Conservation (phyloP, 139 green algal species). For the Eudorina sp. region DNA sequence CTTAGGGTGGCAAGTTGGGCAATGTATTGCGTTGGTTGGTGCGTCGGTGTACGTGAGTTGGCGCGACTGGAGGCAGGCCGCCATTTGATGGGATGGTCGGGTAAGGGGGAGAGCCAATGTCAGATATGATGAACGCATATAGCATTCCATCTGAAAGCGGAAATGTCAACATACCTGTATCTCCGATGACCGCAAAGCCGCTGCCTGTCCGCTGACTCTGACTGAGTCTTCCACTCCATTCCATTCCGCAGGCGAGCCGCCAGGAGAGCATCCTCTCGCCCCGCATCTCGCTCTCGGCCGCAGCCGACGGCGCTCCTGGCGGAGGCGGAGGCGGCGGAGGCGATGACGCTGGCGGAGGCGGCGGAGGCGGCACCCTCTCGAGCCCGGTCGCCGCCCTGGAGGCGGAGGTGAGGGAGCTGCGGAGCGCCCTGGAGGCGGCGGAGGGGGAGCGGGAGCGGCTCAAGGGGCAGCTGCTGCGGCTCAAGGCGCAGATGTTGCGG, state of each 20-base stretch:
- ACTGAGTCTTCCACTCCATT: too few relatives aligned
- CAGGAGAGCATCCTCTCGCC: constrained; percentile 13
- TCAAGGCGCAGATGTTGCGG: constrained; percentile 73
- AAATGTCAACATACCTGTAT: too few relatives aligned
- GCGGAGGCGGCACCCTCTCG: background rate
- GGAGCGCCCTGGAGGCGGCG: constrained; percentile 26
- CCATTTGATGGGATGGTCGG: too few relatives aligned
- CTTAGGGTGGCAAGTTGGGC: too few relatives aligned
- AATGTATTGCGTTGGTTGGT: too few relatives aligned
- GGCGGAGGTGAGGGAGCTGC: constrained; percentile 45
- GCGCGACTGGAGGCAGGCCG: too few relatives aligned
- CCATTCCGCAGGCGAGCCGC: background rate
- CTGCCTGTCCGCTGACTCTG: too few relatives aligned
- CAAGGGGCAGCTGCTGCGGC: constrained; percentile 54
- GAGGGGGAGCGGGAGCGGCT: constrained; percentile 51
- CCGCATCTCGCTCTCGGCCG: background rate
- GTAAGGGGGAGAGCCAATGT: too few relatives aligned
- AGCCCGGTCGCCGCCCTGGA: constrained; percentile 16
- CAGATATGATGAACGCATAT: too few relatives aligned
- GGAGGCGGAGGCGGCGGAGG: background rate
- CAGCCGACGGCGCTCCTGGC: background rate
- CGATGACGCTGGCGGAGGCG: background rate
- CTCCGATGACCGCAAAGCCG: too few relatives aligned
- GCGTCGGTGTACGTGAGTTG: too few relatives aligned
- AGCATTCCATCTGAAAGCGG: too few relatives aligned